These are phyloP conservation scores for Dorcoceras hygrometricum DNA, from an alignment of 257 asterid species.

Conservation along the genomic window DNA sequence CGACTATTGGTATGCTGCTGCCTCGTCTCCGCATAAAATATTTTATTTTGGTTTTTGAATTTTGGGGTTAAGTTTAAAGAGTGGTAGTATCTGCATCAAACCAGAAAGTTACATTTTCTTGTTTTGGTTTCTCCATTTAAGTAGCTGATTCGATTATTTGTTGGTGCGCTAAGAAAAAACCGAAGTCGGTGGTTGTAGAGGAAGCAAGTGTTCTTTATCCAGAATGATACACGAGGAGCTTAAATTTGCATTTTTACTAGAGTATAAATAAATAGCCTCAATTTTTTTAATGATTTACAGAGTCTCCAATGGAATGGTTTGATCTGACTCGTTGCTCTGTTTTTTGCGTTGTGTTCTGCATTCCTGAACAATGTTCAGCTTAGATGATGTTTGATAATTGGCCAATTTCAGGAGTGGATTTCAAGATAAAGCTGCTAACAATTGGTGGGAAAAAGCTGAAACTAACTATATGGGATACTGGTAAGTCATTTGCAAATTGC, in stretches of 20 bases:
- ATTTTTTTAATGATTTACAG: too few relatives aligned
- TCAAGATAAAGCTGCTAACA: constrained; percentile 76
- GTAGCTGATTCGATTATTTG: too few relatives aligned
- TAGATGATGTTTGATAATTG: constrained; percentile 19
- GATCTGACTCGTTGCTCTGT: constrained; percentile 18
- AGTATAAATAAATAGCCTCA: too few relatives aligned
- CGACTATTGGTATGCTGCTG: constrained; percentile 63
- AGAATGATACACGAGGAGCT: too few relatives aligned
- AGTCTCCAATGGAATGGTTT: background rate
- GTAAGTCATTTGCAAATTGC: constrained; percentile 33
- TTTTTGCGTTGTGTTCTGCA: background rate
- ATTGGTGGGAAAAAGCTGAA: constrained; percentile 68
- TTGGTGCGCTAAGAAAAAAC: too few relatives aligned
- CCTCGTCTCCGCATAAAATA: background rate
- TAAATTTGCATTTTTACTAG: too few relatives aligned
- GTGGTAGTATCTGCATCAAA: background rate
- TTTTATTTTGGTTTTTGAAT: background rate
- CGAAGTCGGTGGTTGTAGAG: too few relatives aligned
- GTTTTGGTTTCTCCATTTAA: too few relatives aligned
- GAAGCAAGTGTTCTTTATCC: too few relatives aligned
- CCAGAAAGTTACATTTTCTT: too few relatives aligned
- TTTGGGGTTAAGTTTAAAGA: background rate
- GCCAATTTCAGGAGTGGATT: constrained; percentile 68
- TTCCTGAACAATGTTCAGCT: constrained; percentile 8
- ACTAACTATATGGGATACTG: constrained; percentile 95